Evolutionary conservation across 768 basidiomycete species (phyloP).

Genomic region (Mycena capillaripes): DNA sequence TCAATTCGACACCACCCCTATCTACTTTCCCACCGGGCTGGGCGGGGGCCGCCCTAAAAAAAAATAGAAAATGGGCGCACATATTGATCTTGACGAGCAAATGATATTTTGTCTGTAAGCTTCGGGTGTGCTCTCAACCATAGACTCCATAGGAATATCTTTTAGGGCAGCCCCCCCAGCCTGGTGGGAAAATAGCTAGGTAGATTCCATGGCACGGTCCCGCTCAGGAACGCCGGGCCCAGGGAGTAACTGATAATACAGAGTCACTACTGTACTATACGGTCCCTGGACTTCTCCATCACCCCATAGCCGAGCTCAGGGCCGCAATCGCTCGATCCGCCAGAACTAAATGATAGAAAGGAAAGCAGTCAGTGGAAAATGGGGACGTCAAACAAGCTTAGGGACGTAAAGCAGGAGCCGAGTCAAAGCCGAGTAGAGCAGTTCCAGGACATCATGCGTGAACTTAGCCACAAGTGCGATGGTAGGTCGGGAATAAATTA

Average conservation of each 20-base stretch:
- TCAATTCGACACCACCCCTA: too few species aligned
- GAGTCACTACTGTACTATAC: too few species aligned
- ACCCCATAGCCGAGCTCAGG: too few species aligned
- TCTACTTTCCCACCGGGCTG: neutral
- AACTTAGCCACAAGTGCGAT: too few species aligned
- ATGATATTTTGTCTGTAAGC: constrained; percentile 9
- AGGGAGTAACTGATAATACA: too few species aligned
- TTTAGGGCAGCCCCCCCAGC: too few species aligned
- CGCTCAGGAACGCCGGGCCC: too few species aligned
- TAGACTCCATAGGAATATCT: neutral
- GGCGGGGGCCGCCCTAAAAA: neutral
- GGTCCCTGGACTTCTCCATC: too few species aligned
- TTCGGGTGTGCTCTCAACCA: constrained; percentile 5
- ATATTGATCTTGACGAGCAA: constrained; percentile 6
- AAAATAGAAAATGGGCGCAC: neutral
- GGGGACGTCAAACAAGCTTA: too few species aligned
- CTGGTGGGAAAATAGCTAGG: neutral
- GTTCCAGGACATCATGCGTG: too few species aligned
- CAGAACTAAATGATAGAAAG: neutral
- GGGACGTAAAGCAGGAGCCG: neutral
- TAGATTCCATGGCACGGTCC: too few species aligned
- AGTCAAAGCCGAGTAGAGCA: neutral
- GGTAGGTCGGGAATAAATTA: too few species aligned
- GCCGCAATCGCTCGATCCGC: neutral
- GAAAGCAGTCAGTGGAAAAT: constrained; percentile 1